A percentile compares a stretch with the other conserved stretches of the same genome.
Conservation (phyloP, 352 stramenopile genomes). For the Globisporangium rhizosaccharum region DNA sequence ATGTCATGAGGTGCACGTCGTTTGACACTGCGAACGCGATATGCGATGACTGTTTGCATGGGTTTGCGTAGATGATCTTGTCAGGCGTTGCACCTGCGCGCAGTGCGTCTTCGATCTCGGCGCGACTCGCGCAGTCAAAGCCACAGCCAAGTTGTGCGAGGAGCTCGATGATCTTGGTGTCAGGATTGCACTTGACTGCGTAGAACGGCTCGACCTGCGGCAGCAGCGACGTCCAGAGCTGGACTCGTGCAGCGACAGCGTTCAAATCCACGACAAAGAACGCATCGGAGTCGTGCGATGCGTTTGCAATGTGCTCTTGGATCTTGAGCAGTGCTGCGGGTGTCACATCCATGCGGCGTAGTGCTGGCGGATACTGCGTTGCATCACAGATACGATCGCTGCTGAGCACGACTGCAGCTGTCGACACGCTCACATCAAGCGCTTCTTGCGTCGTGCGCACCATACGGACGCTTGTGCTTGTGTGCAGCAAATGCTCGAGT, state of each 20-base stretch:
- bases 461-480: not conserved
- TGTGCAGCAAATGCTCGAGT: not conserved
- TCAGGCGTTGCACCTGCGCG: constrained; percentile 37
- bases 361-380: not conserved
- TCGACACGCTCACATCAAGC: constrained; percentile 3
- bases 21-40: constrained; percentile 75
- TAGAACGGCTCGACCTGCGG: constrained; percentile 90
- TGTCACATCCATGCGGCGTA: constrained; percentile 8
- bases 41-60: constrained; percentile 91
- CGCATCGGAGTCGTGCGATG: constrained; percentile 43
- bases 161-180: constrained; percentile 60
- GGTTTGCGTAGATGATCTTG: constrained; percentile 94
- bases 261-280: constrained; percentile 87
- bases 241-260: constrained; percentile 65
- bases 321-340: constrained; percentile 7
- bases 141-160: constrained; percentile 59
- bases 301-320: constrained; percentile 25
- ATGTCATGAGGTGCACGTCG: constrained; percentile 88
- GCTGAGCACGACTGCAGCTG: constrained; percentile 1
- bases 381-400: not conserved
- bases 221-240: constrained; percentile 72
- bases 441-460: constrained; percentile 8
- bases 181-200: constrained; percentile 95
- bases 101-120: constrained; percentile 87
- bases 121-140: constrained; percentile 92